Evolutionary conservation across 768 basidiomycete genomes (phyloP), one percentile per base, ranked within the genome.

Genomic region (Dacryopinax spathularia): DNA sequence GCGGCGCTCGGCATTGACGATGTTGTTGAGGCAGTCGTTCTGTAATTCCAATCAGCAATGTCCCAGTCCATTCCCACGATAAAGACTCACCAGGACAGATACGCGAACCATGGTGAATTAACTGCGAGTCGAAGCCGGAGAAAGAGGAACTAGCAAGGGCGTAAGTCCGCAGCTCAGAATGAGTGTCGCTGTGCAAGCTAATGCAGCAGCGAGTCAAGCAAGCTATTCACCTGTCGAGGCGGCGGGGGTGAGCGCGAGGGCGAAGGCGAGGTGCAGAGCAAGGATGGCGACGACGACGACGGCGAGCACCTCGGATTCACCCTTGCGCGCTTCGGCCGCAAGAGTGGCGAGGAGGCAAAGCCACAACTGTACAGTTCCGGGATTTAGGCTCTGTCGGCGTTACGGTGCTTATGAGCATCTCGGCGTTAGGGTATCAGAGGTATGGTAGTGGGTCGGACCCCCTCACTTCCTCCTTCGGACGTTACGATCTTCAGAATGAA

Each of bases 1-100:
- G 73, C 93, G 90, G 75, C 92, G 91, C 82, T 98, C 96, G 73
- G 96, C 96, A 70, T 99, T 99, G 86, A 96, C 91, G 69, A 97
- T 96, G 84, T 90, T 95, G 85, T 95, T 97, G 63, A 79, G 74
- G 72, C 78, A 89, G 82, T 83, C 83, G 80, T 89, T 83, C 76
- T 77, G 63, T 41, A 12, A n/a, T 20, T 67, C 72, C 33, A 33
- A 12, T n/a, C 31, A 64, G 59, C 60, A 34, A 61, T 33, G 16
- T 41, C 29, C 10, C 34, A 18, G 6, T 37, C 31, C 60, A 25
- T n/a, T 25, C 31, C 34, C 5, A 37, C 4, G 3, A 20, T 34
- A 43, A 33, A 13, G 25, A 76, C 81, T 70, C 69, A 81, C 81
- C 67, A 92, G 80, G 71, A 91, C 90, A 69, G 89, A 90, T 62